These are phyloP conservation scores for Nigrospora oryzae DNA, from an alignment of 2,329 filamentous ascomycete genomes.

Conservation along the genomic window DNA sequence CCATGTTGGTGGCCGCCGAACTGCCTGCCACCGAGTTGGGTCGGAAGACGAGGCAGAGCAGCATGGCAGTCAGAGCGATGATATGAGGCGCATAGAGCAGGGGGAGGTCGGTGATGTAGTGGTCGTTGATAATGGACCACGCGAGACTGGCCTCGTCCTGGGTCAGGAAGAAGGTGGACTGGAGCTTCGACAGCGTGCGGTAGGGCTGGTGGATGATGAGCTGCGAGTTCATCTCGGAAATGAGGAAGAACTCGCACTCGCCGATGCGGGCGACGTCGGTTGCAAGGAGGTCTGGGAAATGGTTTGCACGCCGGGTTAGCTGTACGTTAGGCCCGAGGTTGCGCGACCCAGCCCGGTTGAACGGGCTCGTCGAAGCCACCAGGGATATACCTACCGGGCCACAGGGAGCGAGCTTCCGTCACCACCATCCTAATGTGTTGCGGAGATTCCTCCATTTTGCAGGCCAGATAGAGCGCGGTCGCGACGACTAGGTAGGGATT, in stretches of 20 bases:
- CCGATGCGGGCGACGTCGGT: slow-evolving; percentile 78
- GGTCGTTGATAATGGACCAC: slow-evolving; percentile 82
- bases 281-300: slow-evolving; percentile 51
- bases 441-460: slow-evolving; percentile 96
- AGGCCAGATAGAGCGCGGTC: slow-evolving; percentile 91
- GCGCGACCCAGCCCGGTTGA: neutral
- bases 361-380: neutral
- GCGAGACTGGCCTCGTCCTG: slow-evolving; percentile 72
- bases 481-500: slow-evolving; percentile 90
- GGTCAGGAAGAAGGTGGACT: slow-evolving; percentile 60
- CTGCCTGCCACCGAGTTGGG: slow-evolving; percentile 31
- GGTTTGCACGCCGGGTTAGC: neutral
- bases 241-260: slow-evolving; percentile 89
- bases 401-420: slow-evolving; percentile 75
- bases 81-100: slow-evolving; percentile 79
- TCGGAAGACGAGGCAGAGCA: slow-evolving; percentile 75
- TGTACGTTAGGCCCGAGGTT: neutral
- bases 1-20: slow-evolving; percentile 34
- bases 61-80: slow-evolving; percentile 77
- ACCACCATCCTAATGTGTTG: slow-evolving; percentile 92
- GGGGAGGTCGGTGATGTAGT: slow-evolving; percentile 86
- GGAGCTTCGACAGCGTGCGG: slow-evolving; percentile 66
- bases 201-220: slow-evolving; percentile 90
- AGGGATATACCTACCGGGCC: slow-evolving; percentile 50
- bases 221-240: slow-evolving; percentile 83